Percentiles rank a stretch among this genome's conserved stretches.
Conservation (phyloP, 768 basidiomycete species). For the Leccinum variicolor region DNA sequence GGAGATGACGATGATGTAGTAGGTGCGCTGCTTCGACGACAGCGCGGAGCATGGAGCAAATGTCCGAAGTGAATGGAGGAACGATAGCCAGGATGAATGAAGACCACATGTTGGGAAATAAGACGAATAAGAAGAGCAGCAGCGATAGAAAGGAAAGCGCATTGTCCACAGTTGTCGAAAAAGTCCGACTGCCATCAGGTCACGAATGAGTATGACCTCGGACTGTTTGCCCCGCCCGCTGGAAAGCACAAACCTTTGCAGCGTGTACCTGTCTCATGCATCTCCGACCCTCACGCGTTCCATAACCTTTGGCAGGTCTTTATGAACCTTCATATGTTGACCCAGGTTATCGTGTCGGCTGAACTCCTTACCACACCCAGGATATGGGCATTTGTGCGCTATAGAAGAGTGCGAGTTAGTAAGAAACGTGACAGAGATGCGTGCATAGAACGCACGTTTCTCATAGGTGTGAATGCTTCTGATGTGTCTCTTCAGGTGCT, state of each 20-base stretch:
- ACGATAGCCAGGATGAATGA: conserved; percentile 20
- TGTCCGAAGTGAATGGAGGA: conserved; percentile 22
- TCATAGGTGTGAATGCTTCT: conserved; percentile 89
- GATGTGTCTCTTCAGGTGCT: conserved; percentile 88
- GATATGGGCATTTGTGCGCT: conserved; percentile 82
- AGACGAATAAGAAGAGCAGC: conserved; percentile 18
- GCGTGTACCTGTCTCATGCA: conserved; percentile 10
- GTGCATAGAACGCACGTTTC: conserved; percentile 60
- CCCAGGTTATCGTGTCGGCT: conserved; percentile 85
- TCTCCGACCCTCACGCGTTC: conserved; percentile 26
- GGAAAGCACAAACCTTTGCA: conserved; percentile 15
- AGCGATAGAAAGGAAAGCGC: conserved; percentile 21
- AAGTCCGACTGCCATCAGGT: conserved; percentile 27
- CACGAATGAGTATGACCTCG: conserved; percentile 23
- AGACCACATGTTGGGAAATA: conserved; percentile 25
- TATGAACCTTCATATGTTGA: conserved; percentile 85
- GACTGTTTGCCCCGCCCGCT: conserved; percentile 7
- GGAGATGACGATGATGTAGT: conserved; percentile 6
- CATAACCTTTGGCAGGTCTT: conserved; percentile 31
- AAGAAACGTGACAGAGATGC: conserved; percentile 2
- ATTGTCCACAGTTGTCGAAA: conserved; percentile 22
- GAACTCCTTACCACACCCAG: conserved; percentile 80
- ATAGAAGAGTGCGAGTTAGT: conserved; percentile 9
- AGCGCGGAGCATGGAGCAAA: conserved; percentile 17
- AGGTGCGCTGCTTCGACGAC: conserved; percentile 16